Base-by-base conservation (phyloP, 1,139 yeast species). In the Yamadazyma dushanensis region DNA sequence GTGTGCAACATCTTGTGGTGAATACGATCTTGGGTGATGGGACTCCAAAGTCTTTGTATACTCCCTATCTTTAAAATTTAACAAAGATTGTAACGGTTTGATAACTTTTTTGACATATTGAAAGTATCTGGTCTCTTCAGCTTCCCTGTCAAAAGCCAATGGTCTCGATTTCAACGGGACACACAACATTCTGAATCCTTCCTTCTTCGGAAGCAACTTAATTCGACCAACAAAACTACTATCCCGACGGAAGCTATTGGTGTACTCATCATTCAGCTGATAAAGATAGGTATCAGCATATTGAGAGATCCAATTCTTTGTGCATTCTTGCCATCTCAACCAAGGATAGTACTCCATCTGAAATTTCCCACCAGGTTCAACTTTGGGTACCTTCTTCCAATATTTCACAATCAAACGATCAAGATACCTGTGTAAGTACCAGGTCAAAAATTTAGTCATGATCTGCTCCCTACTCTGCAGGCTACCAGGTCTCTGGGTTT, bases 311-410 rank as follows among this genome's bases (percentile, higher is more conserved):
- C 76, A 79, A 0, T 57, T 50, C 8, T 50, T 47, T 0, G 78
- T 59, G 5, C 80, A 51, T 9, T 38, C 38, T 7, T 49, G 50
- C 96, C 97, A 90, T 1, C 63, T 56, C 18, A 61, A 65, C 35
- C 80, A 89, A 10, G 83, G 72, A 50, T 74, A 87, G 52, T 69
- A 87, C 1, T 69, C 40, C 7, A 55, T 35, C 11, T 29, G 31
- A 2, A 44, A 26, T 20, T 37, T 42, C 16, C 39, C 42, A 5
- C 47, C 49, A 3, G 40, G 17, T 61, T 73, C 69, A 2, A 80
- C 66, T 0, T 36, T 80, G 0, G 92, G 79, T 3, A 83, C 79
- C 14, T 32, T 27, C 51, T 84, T 83, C 68, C 90, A 90, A 49
- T 76, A 78, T 0, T 72, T 57, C 0, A 65, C 56, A 0, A 86